Conservation (phyloP, 192 early-diverging fungal species). For the Mortierella alpina region DNA sequence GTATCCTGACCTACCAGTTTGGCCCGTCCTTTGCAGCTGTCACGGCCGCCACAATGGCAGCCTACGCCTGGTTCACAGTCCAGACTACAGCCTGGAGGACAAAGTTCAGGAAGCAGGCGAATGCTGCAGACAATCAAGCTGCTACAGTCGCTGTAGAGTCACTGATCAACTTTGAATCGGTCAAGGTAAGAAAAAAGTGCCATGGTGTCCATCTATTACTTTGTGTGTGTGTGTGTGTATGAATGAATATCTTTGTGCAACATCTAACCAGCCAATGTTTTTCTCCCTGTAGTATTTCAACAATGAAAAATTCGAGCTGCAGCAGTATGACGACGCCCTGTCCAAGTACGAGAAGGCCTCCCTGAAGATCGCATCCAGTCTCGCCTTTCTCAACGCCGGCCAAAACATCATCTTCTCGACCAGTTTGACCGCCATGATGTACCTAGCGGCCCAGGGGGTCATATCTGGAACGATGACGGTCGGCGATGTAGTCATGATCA, state of each 20-base stretch:
- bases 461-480: conserved; percentile 82
- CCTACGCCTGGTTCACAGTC: conserved; percentile 90
- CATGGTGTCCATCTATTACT: neutral
- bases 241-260: neutral
- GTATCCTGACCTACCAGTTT: conserved; percentile 81
- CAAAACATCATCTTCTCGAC: conserved; percentile 95
- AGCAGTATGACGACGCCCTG: conserved; percentile 89
- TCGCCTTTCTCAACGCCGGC: conserved; percentile 94
- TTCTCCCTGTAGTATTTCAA: conserved; percentile 66
- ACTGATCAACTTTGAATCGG: conserved; percentile 97
- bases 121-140: conserved; percentile 95
- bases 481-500: conserved; percentile 98
- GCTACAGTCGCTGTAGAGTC: conserved; percentile 95
- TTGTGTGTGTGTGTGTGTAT: neutral
- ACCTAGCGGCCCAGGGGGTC: conserved; percentile 92
- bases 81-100: conserved; percentile 92
- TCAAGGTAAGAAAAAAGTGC: conserved; percentile 70
- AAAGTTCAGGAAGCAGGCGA: conserved; percentile 90
- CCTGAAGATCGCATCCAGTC: conserved; percentile 88
- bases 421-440: conserved; percentile 97
- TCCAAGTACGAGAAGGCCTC: conserved; percentile 94
- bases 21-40: conserved; percentile 66
- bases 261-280: neutral
- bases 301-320: conserved; percentile 92
- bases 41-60: conserved; percentile 72